These are phyloP conservation scores for Allantophomopsis lycopodina DNA, from an alignment of 2,329 filamentous ascomycete genomes.

Conservation along the genomic window DNA sequence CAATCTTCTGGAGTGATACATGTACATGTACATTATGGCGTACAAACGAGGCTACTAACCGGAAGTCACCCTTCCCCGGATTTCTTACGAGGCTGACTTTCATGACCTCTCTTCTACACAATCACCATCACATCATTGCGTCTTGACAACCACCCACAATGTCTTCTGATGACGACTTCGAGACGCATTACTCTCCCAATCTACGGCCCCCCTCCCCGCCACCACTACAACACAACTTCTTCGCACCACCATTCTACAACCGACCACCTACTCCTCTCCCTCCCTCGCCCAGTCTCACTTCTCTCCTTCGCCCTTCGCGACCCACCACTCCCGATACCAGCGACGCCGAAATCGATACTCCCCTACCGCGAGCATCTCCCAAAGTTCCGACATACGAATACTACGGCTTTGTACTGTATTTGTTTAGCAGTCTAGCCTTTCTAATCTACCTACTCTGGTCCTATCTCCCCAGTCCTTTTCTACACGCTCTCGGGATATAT, in stretches of 20 bases:
- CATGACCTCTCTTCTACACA: no score
- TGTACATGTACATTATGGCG: no score
- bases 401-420: slow-evolving; percentile 94
- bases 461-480: slow-evolving; percentile 80
- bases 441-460: slow-evolving; percentile 57
- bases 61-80: no score
- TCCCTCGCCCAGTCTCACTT: slow-evolving; percentile 84
- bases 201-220: slow-evolving; percentile 9
- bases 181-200: no score
- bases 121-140: no score
- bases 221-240: slow-evolving; percentile 25
- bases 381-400: slow-evolving; percentile 99
- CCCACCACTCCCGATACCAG: slow-evolving; percentile 88
- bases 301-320: slow-evolving; percentile 77
- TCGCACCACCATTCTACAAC: slow-evolving; percentile 87
- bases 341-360: slow-evolving; percentile 66
- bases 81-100: no score
- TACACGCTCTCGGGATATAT: slow-evolving; percentile 85
- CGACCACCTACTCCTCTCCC: slow-evolving; percentile 90
- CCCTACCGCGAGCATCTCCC: slow-evolving; percentile 71
- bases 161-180: no score
- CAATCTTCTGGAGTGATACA: no score
- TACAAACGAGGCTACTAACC: no score
- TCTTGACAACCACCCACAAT: no score
- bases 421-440: slow-evolving; percentile 75